Evolutionary conservation across 208 protist genomes (phyloP).

Genomic region (Zelonia costaricensis): DNA sequence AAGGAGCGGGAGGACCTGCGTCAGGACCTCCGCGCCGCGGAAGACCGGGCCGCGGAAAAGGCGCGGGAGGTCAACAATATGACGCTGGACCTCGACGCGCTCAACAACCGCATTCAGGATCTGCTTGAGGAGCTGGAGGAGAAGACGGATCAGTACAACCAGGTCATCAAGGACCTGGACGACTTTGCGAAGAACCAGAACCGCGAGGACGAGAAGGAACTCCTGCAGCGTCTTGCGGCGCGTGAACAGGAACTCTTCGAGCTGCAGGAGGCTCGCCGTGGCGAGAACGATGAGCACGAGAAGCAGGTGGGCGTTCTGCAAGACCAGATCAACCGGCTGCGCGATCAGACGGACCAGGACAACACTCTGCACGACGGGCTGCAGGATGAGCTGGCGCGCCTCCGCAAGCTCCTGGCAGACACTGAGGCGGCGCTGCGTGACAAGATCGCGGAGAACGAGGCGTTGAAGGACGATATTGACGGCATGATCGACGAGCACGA

Average conservation of each 20-base stretch:
- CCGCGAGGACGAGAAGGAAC: slow-evolving; percentile 55
- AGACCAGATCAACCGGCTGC: slow-evolving; percentile 59
- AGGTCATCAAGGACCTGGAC: slow-evolving; percentile 68
- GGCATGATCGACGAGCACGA: slow-evolving; percentile 62
- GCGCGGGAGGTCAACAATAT: slow-evolving; percentile 29
- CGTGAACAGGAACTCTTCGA: slow-evolving; percentile 74
- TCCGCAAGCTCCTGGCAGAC: slow-evolving; percentile 41
- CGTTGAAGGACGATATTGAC: slow-evolving; percentile 50
- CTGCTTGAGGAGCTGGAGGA: slow-evolving; percentile 56
- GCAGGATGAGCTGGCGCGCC: slow-evolving; percentile 37
- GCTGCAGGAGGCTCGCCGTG: slow-evolving; percentile 56
- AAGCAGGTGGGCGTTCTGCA: slow-evolving; percentile 57
- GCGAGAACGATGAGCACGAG: slow-evolving; percentile 56
- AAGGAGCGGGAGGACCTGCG: slow-evolving; percentile 26
- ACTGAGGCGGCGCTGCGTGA: slow-evolving; percentile 34
- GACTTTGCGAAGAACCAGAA: slow-evolving; percentile 55
- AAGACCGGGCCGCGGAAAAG: slow-evolving; percentile 10
- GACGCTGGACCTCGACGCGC: slow-evolving; percentile 35
- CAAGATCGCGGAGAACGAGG: slow-evolving; percentile 55
- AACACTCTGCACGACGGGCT: slow-evolving; percentile 32
- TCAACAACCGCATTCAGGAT: slow-evolving; percentile 47
- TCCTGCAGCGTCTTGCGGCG: slow-evolving; percentile 55
- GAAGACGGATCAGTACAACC: slow-evolving; percentile 62
- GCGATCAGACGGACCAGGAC: slow-evolving; percentile 43
- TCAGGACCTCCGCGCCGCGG: slow-evolving; percentile 9